Evolutionary conservation across 2,329 filamentous ascomycete species (phyloP), one percentile per base, ranked within the genome.

Genomic region (Acarospora socialis): DNA sequence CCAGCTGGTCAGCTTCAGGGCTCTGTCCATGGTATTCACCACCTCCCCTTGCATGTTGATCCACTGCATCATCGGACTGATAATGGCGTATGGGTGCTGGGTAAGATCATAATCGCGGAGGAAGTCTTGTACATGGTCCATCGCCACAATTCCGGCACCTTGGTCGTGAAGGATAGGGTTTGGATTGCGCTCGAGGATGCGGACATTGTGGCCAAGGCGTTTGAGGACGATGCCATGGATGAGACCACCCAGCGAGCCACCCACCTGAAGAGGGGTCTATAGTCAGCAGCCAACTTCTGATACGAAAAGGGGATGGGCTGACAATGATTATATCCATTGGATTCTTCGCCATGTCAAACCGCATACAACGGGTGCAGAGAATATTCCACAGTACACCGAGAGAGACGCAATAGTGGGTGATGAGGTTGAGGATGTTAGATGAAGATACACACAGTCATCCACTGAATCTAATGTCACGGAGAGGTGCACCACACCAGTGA

Each of bases 1-100:
- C 61, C 62, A 65, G 33, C 57, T 61, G 3, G 58, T 64, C 62
- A 65, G 65, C 34, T 51, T 49, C 43, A 64, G 61, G 19, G 43
- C 38, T 36, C 50, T 49, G 5, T 34, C 36, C 23, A 35, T 35
- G 16, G 21, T 28, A 7, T 41, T 33, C n/a, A 37, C 33, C 7
- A 37, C 14, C 12, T 38, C 28, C 10, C 40, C 40, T 12, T 30
- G 16, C 10, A 27, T 29, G 30, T 43, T 33, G 4, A 43, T 33
- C 22, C 36, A 42, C 19, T 18, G 24, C 13, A 37, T 32, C 14
- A 19, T 14, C 24, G 29, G 15, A n/a, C 30, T 33, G 8, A 27
- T 34, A 7, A 30, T 26, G 10, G 33, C 15, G 13, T 55, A 46
- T 0, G 46, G 47, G 7, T 52, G 45, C 4, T 56, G 47, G 33